These are phyloP conservation scores for Fusarium sororula DNA, from an alignment of 2,329 filamentous ascomycete genomes.

Conservation along the genomic window DNA sequence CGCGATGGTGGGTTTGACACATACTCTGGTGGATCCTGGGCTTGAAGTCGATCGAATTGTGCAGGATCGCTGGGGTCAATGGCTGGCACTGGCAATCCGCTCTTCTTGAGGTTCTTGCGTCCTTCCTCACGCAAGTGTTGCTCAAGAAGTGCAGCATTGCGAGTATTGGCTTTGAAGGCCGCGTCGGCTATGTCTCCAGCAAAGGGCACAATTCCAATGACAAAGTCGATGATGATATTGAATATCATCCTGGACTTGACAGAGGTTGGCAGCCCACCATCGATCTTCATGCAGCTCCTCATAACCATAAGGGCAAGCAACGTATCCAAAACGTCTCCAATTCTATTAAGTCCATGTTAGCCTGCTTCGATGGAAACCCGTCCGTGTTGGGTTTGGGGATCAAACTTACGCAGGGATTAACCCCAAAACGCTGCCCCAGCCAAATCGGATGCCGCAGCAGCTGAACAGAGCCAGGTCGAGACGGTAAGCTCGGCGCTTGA, in stretches of 20 bases:
- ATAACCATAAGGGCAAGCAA: constrained; percentile 81
- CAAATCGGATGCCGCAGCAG: constrained; percentile 83
- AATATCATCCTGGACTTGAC: constrained; percentile 78
- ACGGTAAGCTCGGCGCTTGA: constrained; percentile 85
- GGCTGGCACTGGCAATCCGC: constrained; percentile 57
- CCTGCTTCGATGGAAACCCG: neutral
- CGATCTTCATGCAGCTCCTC: constrained; percentile 74
- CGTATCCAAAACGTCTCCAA: constrained; percentile 79
- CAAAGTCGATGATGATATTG: constrained; percentile 80
- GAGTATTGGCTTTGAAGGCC: constrained; percentile 77
- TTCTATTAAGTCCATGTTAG: constrained; percentile 53
- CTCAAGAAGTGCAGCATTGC: constrained; percentile 77
- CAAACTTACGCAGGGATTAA: constrained; percentile 78
- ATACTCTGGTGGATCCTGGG: constrained; percentile 43
- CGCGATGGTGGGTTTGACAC: constrained; percentile 41
- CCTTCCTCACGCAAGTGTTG: constrained; percentile 74
- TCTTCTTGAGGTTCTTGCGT: constrained; percentile 61
- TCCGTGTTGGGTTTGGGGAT: neutral
- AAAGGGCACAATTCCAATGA: constrained; percentile 77
- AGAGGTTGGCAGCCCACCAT: constrained; percentile 74
- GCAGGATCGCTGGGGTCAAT: constrained; percentile 63
- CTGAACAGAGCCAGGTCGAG: constrained; percentile 88
- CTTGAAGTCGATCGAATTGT: constrained; percentile 56
- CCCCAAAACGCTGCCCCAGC: constrained; percentile 88
- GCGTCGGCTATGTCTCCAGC: constrained; percentile 81